phyloP scores from a whole-genome alignment of 169 alveolate species.

The Perkinsus chesapeaki region DNA sequence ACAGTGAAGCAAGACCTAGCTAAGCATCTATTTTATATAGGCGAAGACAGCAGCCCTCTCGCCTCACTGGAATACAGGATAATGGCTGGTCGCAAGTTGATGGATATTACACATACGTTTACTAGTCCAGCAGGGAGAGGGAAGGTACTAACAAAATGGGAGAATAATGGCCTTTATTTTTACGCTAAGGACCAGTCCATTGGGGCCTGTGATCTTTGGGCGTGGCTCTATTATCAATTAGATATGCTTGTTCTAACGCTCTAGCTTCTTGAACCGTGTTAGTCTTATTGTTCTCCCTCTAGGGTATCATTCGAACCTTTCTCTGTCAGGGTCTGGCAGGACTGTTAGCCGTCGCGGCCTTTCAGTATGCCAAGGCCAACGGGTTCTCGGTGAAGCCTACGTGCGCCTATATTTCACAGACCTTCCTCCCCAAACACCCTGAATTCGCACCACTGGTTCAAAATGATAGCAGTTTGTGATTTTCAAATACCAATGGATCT shows the following conservation, averaged over 20 bases:
- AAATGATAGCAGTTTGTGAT: background rate
- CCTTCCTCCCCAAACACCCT: background rate
- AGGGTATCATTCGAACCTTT: background rate
- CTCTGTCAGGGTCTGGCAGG: background rate
- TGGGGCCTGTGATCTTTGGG: background rate
- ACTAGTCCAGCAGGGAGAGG: background rate
- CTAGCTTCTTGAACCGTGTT: background rate
- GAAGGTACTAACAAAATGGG: background rate
- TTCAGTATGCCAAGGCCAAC: background rate
- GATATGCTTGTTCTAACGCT: background rate
- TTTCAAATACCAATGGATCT: background rate
- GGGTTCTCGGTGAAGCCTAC: background rate
- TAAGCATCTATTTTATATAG: background rate
- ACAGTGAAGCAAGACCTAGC: background rate
- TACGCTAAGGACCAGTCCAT: background rate
- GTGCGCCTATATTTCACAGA: background rate
- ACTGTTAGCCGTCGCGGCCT: background rate
- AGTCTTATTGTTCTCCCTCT: background rate
- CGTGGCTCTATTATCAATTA: background rate
- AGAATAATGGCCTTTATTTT: background rate
- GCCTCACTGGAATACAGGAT: background rate
- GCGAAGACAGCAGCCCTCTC: background rate
- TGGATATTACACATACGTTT: background rate
- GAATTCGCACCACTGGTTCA: background rate
- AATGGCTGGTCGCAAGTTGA: background rate